Base-by-base conservation (phyloP, 176 grass and related monocot genomes). In the Typha latifolia region DNA sequence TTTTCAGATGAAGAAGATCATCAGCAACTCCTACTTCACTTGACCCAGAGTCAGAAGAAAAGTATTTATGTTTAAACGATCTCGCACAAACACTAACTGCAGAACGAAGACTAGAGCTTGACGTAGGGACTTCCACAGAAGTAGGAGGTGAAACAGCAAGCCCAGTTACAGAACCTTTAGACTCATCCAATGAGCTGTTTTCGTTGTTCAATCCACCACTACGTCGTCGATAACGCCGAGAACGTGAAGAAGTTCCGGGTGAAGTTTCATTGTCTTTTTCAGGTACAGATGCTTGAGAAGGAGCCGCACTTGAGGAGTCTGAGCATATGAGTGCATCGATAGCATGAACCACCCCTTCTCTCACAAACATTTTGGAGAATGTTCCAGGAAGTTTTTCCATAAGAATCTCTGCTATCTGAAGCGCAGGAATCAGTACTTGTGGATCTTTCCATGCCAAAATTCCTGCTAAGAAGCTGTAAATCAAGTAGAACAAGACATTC, bases 341-440 rank as follows among this genome's bases (percentile, higher is more conserved):
- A 62, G 91, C 86, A 80, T 96, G 86, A 72, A 96, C 84, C 83
- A 90, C 91, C 12, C 91, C 91, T 85, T 96, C 91, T 78, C 91
- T 87, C 61, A 96, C 84, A 84, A 96, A 96, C 63, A 87, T 76
- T 55, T 87, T 96, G 10, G 79, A 80, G 71, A 96, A 96, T 82
- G 79, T 96, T 47, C 62, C 81, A 5, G 91, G 87, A 68, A 90
- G 87, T 49, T 90, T 96, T 72, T 96, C 86, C 86, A 96, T 96
- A 37, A 96, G 63, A 77, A 82, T 82, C 66, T 96, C 87, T 34
- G 91, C 84, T 80, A 90, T 90, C 67, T 96, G 84, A 72, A 96
- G 78, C 78, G 91, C 78, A 75, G 91, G 91, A 29, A 96, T 85
- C 62, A 96, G 68, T 49, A 90, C 78, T 63, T 85, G 87, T 66